Evolutionary conservation across 306 rosid genomes (phyloP).

Genomic region (Quercus parvula): DNA sequence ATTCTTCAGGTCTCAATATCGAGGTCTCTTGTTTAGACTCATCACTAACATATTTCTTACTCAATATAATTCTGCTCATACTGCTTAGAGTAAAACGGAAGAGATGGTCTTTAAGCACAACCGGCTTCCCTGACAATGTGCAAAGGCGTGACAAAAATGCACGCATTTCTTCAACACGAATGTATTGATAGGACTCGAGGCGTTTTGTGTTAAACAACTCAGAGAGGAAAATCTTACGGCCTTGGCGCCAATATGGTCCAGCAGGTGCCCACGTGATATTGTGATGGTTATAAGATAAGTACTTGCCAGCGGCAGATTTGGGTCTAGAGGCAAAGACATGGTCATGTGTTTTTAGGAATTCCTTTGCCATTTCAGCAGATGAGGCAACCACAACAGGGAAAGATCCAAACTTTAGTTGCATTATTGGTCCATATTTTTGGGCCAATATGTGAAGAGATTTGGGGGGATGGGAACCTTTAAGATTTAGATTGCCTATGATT

Average conservation of each 20-base stretch:
- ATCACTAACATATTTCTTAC: constrained; percentile 36
- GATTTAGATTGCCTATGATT: constrained; percentile 20
- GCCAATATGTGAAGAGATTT: too few species aligned
- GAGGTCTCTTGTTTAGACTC: not conserved
- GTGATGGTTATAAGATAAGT: constrained; percentile 28
- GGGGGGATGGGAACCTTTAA: too few species aligned
- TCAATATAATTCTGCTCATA: not conserved
- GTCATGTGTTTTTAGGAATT: constrained; percentile 32
- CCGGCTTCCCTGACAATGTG: too few species aligned
- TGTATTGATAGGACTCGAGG: too few species aligned
- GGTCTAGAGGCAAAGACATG: constrained; percentile 36
- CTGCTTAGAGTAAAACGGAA: too few species aligned
- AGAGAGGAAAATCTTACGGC: not conserved
- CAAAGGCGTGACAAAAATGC: too few species aligned
- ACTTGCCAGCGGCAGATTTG: constrained; percentile 32
- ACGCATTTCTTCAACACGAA: too few species aligned
- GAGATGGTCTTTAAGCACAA: too few species aligned
- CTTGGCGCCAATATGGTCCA: not conserved
- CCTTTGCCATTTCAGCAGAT: constrained; percentile 30
- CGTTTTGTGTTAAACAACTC: too few species aligned
- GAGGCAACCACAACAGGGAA: constrained; percentile 36
- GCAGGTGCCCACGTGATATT: constrained; percentile 41
- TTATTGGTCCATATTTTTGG: constrained; percentile 35
- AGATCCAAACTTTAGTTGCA: constrained; percentile 46
- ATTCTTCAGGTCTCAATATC: constrained; percentile 8